Base-by-base conservation (phyloP, 2,329 filamentous ascomycete genomes). In the Diaporthe longicolla region DNA sequence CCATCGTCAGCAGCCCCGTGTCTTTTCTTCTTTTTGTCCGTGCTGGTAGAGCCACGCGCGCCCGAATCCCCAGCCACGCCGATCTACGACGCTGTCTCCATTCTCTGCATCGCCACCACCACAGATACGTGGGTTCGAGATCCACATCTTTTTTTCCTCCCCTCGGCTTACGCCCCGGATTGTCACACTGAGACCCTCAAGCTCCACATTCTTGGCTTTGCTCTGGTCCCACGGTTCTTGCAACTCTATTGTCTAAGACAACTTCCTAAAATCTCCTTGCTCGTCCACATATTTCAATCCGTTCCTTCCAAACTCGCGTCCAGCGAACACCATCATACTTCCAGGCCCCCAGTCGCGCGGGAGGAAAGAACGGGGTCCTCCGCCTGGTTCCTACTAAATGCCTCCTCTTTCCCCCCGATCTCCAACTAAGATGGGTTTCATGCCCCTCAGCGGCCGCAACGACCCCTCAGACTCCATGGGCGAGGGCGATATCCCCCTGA, bases 401-500 rank as follows among this genome's bases (percentile, higher is more conserved):
- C 76, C 76, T 61, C 74, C 77, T 71, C 77, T 77, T 66, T 79
- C 80, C 11, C 79, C 84, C 26, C 77, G 81, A 68, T 84, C 84
- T 9, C 81, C 84, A 68, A 80, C 82, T 70, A 81, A 82, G 70
- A 83, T 81, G 61, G 86, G 87, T 74, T 89, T 89, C 76, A 78
- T 87, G 65, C 86, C 83, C 63, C 81, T 88, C 43, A 82, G 82
- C 76, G 76, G 72, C 73, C 72, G 77, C 73, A 76, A 77, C 80
- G 79, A 80, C 58, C 73, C 72, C 52, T 74, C 72, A 15, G 63
- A 73, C 74, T 82, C 82, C 45, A 83, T 83, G 82, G 77, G 79
- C 75, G 81, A 83, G 21, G 79, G 79, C 71, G 87, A 85, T 69
- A 92, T 92, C 61, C 89, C 89, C 26, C 86, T 92, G 73, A 85